Conservation (phyloP, 1,284 basidiomycete species). For the Leccinum variabile region DNA sequence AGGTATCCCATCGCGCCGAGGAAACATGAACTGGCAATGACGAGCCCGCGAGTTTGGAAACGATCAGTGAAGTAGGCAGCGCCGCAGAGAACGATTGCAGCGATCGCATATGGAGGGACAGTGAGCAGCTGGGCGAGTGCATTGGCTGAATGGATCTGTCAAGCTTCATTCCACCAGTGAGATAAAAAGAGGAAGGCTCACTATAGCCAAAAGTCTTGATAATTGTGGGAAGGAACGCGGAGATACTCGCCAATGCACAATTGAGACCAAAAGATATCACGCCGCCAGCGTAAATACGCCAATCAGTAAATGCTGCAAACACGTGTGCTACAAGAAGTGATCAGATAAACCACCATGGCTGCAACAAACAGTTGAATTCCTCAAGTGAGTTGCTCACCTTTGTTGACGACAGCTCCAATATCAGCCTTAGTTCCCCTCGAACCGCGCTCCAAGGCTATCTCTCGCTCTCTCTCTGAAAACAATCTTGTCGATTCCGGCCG, state of each 20-base stretch:
- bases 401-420: slow-evolving; percentile 62
- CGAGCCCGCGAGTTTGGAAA: slow-evolving; percentile 69
- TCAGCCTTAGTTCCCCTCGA: slow-evolving; percentile 71
- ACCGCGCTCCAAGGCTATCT: slow-evolving; percentile 70
- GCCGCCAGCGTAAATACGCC: slow-evolving; percentile 60
- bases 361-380: not conserved
- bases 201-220: slow-evolving; percentile 69
- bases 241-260: slow-evolving; percentile 74
- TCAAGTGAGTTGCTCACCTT: slow-evolving; percentile 43
- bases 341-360: not conserved
- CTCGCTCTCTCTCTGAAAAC: slow-evolving; percentile 69
- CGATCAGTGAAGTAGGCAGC: slow-evolving; percentile 71
- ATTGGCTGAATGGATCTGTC: slow-evolving; percentile 38
- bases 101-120: slow-evolving; percentile 81
- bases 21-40: slow-evolving; percentile 49
- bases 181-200: slow-evolving; percentile 24
- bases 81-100: slow-evolving; percentile 64
- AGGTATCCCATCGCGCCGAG: slow-evolving; percentile 49
- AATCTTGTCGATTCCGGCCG: slow-evolving; percentile 75
- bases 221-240: slow-evolving; percentile 85
- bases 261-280: slow-evolving; percentile 80
- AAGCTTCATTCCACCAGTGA: not conserved
- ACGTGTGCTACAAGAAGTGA: slow-evolving; percentile 51
- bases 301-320: slow-evolving; percentile 63
- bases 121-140: slow-evolving; percentile 68